A percentile compares a stretch with the other conserved stretches of the same genome.
Conservation (phyloP, 495 filamentous ascomycete genomes). For the Aspergillus haitiensis region DNA sequence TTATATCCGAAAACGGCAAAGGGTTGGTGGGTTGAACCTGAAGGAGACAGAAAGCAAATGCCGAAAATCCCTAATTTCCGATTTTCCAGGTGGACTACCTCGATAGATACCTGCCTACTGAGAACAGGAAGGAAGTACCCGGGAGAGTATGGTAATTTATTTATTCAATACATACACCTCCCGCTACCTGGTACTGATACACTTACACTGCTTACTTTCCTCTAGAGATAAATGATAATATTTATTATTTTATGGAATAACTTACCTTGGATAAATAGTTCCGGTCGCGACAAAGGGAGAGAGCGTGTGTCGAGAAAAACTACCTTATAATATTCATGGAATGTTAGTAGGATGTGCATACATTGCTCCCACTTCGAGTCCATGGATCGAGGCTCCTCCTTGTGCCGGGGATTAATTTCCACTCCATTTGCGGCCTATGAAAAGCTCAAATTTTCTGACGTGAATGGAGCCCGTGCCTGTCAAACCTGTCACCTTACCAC, state of each 20-base stretch:
- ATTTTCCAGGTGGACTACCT: neutral
- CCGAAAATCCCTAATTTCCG: conserved; percentile 4
- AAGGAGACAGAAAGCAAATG: conserved; percentile 7
- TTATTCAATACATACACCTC: neutral
- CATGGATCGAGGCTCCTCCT: neutral
- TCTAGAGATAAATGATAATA: too few relatives aligned
- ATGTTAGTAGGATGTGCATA: neutral
- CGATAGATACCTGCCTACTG: neutral
- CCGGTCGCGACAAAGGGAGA: neutral
- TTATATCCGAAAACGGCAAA: conserved; percentile 6
- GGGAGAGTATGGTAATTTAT: neutral
- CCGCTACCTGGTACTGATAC: too few relatives aligned
- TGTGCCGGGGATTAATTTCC: conserved; percentile 1
- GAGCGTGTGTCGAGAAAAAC: neutral
- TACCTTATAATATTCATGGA: neutral
- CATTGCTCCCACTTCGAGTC: neutral
- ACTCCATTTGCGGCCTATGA: neutral
- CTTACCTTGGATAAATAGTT: neutral
- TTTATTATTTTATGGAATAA: neutral
- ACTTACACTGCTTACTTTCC: too few relatives aligned
- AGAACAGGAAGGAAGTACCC: neutral
- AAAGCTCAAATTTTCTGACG: neutral
- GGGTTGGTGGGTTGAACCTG: neutral
- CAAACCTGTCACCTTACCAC: conserved; percentile 16
- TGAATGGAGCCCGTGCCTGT: conserved; percentile 15